Evolutionary conservation across 345 rosid species (phyloP), one percentile per base, ranked within the genome.

Genomic region (Xanthoceras sorbifolium): DNA sequence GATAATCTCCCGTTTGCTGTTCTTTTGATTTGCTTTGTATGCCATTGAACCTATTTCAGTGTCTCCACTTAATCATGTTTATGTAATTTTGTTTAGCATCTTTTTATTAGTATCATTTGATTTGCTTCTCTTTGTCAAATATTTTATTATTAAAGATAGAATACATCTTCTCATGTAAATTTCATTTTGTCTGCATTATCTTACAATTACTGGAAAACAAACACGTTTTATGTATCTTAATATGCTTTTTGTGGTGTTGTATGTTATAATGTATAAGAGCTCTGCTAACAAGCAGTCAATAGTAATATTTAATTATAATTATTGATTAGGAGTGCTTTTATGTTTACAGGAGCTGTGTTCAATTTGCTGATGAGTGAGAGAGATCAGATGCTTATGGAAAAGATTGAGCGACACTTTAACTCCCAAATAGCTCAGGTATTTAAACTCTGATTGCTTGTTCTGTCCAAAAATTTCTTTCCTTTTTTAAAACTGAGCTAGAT

Each of bases 341-440:
- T 83, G 64, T 32, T 55, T 72, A 25, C 86, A 96, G 99, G 98
- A 31, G 99, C 94, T 0, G 93, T 93, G n/a, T 96, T 96, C 77
- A 96, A 96, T 69, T 81, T 96, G 68, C 68, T 96, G 10, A 85
- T 88, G 59, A 77, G 65, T 22, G 89, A 84, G 20, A 28, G 17
- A 34, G 98, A 92, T 42, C 67, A n/a, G 9, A 79, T 72, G 77
- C 78, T 89, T 40, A 89, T 93, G 92, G 86, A 79, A 59, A 93
- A 91, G 80, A 96, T 96, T 1, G 99, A 96, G 59, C 83, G 63
- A 25, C 87, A 96, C 67, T 96, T 91, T 32, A 87, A 78, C 54
- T 79, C 83, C 34, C 73, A 71, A 31, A 80, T 87, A 18, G 54
- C 73, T 5, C 93, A 83, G 97, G 98, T 95, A 83, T n/a, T 23